These are phyloP conservation scores for Uncinocarpus reesii DNA, from an alignment of 2,329 filamentous ascomycete species.

Conservation along the genomic window DNA sequence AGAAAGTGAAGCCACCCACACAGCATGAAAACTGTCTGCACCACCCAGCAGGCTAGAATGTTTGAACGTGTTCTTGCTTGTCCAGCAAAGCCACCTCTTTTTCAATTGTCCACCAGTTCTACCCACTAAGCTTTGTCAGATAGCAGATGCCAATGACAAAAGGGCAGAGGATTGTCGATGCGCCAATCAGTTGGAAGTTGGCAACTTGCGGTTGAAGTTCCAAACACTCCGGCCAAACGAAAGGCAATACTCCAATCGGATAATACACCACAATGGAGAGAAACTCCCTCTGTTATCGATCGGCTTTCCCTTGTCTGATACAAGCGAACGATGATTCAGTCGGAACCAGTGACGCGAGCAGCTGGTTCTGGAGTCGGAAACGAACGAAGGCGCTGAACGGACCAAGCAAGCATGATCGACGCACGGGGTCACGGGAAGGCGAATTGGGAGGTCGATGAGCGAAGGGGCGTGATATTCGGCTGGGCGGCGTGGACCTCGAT, in stretches of 20 bases:
- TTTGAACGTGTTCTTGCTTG: too few species aligned
- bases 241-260: neutral
- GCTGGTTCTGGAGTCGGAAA: slow-evolving; percentile 9
- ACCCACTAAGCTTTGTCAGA: too few species aligned
- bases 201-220: neutral
- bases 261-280: neutral
- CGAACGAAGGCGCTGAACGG: slow-evolving; percentile 7
- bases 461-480: slow-evolving; percentile 9
- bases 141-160: neutral
- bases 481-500: slow-evolving; percentile 14
- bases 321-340: slow-evolving; percentile 11
- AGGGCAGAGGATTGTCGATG: neutral
- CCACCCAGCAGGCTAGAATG: neutral
- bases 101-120: neutral
- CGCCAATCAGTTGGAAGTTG: neutral
- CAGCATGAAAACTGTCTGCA: neutral
- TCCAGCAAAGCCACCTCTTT: neutral
- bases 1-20: slow-evolving; percentile 5
- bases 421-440: slow-evolving; percentile 4
- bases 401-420: slow-evolving; percentile 17
- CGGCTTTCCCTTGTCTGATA: neutral
- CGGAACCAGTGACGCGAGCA: slow-evolving; percentile 14
- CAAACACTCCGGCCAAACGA: slow-evolving; percentile 13
- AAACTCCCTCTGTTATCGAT: neutral
- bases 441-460: slow-evolving; percentile 3